Evolutionary conservation across 1,284 basidiomycete genomes (phyloP).

Genomic region (Thelephora terrestris): DNA sequence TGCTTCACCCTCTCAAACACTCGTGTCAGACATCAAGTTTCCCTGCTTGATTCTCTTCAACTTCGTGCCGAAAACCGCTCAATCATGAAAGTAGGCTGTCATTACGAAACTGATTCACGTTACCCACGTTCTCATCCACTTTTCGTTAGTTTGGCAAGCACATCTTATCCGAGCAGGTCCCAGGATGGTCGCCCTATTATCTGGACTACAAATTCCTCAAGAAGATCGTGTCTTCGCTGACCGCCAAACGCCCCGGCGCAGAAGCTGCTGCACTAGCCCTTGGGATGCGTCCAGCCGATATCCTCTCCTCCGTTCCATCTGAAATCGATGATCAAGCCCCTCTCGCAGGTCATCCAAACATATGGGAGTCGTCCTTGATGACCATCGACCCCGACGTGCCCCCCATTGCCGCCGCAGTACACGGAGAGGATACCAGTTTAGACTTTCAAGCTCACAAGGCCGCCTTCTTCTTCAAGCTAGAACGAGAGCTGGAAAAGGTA

Average conservation of each 20-base stretch:
- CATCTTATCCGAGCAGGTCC: conserved; percentile 93
- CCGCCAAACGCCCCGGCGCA: conserved; percentile 79
- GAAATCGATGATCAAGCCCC: background rate
- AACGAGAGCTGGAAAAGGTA: conserved; percentile 96
- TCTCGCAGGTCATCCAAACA: conserved; percentile 8
- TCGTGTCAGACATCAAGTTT: background rate
- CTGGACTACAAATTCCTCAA: conserved; percentile 98
- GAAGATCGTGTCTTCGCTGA: conserved; percentile 98
- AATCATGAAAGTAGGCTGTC: conserved; percentile 24
- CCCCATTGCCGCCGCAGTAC: conserved; percentile 48
- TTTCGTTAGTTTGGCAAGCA: conserved; percentile 88
- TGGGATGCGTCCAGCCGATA: conserved; percentile 67
- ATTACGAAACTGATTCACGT: conserved; percentile 3
- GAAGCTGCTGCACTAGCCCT: conserved; percentile 84
- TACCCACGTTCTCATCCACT: conserved; percentile 8
- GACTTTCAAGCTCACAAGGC: conserved; percentile 92
- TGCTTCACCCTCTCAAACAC: too few species aligned
- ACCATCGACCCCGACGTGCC: conserved; percentile 31
- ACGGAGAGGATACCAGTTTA: conserved; percentile 59
- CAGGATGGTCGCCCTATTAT: conserved; percentile 95
- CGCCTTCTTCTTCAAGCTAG: conserved; percentile 98
- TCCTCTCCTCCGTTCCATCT: conserved; percentile 22
- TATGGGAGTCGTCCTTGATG: background rate
- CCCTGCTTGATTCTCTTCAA: background rate
- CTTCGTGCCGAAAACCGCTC: background rate